phyloP scores from a whole-genome alignment of 306 rosid genomes.

The Delonix regia region DNA sequence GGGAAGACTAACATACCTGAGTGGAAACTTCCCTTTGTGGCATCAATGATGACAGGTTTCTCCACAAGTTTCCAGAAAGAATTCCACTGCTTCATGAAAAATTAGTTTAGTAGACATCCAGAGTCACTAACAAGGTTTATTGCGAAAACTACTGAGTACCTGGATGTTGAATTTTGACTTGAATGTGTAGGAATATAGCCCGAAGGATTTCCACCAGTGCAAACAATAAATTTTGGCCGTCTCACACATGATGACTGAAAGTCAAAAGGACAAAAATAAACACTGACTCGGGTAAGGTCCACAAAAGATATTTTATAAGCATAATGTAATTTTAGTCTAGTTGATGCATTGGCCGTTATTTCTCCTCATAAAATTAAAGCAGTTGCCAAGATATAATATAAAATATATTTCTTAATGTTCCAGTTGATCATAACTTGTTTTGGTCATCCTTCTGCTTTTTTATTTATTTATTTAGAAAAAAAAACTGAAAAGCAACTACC shows the following conservation, averaged over 20 bases:
- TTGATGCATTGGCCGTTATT: constrained; percentile 19
- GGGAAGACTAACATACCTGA: constrained; percentile 57
- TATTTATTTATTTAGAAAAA: too few species aligned
- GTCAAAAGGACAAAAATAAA: constrained; percentile 20
- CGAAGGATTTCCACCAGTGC: constrained; percentile 87
- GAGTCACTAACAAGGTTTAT: neutral
- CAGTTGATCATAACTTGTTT: neutral
- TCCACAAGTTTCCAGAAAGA: constrained; percentile 76
- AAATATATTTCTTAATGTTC: neutral
- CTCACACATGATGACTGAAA: constrained; percentile 87
- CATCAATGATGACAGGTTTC: constrained; percentile 83
- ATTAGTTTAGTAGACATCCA: constrained; percentile 28
- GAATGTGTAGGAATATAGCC: constrained; percentile 81
- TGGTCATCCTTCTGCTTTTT: too few species aligned
- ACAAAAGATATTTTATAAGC: constrained; percentile 1
- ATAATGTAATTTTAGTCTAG: constrained; percentile 9
- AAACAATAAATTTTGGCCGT: constrained; percentile 91
- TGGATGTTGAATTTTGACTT: constrained; percentile 62
- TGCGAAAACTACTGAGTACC: constrained; percentile 50
- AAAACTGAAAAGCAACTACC: too few species aligned
- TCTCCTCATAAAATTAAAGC: constrained; percentile 1
- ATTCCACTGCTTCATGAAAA: constrained; percentile 66
- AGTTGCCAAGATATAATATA: constrained; percentile 19
- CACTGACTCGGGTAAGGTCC: constrained; percentile 12
- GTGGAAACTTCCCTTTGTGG: constrained; percentile 75